These are phyloP conservation scores for Penicillium coprophilum DNA, from an alignment of 495 filamentous ascomycete genomes.

Conservation along the genomic window DNA sequence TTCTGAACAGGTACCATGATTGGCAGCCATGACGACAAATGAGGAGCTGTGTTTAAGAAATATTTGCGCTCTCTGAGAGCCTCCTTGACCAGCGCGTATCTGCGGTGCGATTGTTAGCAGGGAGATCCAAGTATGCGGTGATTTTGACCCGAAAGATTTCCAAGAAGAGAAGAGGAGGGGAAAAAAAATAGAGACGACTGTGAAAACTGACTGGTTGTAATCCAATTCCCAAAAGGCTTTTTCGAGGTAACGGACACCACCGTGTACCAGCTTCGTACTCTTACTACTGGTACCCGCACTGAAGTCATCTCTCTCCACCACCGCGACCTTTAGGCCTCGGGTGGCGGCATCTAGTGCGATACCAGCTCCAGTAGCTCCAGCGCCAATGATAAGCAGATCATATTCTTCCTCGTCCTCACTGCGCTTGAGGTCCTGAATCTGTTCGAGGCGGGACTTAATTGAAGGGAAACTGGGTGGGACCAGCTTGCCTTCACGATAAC, in stretches of 20 bases:
- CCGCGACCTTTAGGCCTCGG: conserved; percentile 85
- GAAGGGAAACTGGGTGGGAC: conserved; percentile 77
- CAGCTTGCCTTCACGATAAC: conserved; percentile 76
- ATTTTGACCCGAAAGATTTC: neutral
- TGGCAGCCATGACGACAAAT: conserved; percentile 90
- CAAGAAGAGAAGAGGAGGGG: neutral
- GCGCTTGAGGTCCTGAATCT: conserved; percentile 53
- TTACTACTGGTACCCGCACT: conserved; percentile 92
- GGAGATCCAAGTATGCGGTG: neutral
- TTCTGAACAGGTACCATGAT: conserved; percentile 96
- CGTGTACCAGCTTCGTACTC: conserved; percentile 96
- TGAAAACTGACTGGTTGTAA: conserved; percentile 70
- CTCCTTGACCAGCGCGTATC: conserved; percentile 86
- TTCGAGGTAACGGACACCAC: conserved; percentile 93
- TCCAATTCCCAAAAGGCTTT: conserved; percentile 97
- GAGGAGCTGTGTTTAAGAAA: conserved; percentile 93
- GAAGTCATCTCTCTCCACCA: conserved; percentile 97
- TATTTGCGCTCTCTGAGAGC: conserved; percentile 95
- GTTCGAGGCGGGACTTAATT: conserved; percentile 65
- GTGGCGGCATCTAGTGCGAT: conserved; percentile 94
- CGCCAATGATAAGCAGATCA: conserved; percentile 89
- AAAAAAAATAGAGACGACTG: conserved; percentile 10
- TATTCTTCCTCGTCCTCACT: conserved; percentile 53
- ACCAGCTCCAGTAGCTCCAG: conserved; percentile 87
- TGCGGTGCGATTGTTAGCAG: conserved; percentile 30